Percentiles rank a stretch among this genome's conserved stretches.
Evolutionary conservation across 2,329 filamentous ascomycete genomes (phyloP).

Genomic region (Hymenoscyphus infarciens): DNA sequence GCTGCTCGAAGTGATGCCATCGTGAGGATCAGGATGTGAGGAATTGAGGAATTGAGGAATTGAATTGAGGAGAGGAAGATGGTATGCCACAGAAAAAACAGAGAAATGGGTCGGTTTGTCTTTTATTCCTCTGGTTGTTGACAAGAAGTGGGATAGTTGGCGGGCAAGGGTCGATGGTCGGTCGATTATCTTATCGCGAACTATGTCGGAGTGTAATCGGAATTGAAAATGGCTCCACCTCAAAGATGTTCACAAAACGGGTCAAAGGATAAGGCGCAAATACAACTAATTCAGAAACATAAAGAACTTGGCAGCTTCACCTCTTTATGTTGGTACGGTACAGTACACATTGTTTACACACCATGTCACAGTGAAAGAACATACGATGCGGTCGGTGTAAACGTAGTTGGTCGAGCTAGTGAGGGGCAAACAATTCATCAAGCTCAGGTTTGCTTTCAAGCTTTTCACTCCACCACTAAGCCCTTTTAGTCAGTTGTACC

Average conservation of each 20-base stretch:
- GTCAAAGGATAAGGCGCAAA: neutral
- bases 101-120: neutral
- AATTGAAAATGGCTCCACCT: neutral
- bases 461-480: neutral
- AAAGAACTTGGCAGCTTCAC: neutral
- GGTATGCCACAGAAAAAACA: neutral
- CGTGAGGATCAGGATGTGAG: neutral
- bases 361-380: neutral
- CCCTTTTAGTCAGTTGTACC: neutral
- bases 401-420: neutral
- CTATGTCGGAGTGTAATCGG: neutral
- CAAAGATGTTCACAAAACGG: neutral
- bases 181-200: neutral
- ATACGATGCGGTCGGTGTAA: neutral
- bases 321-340: neutral
- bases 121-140: constrained; percentile 4
- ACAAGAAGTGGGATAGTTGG: constrained; percentile 5
- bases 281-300: neutral
- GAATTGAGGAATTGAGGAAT: neutral
- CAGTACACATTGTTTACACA: neutral
- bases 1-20: constrained; percentile 35
- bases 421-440: neutral
- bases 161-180: neutral
- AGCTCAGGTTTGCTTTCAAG: neutral
- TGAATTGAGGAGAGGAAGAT: constrained; percentile 4